Base-by-base conservation (phyloP, 2,329 filamentous ascomycete species). In the Phaeosphaeriaceae sp. region DNA sequence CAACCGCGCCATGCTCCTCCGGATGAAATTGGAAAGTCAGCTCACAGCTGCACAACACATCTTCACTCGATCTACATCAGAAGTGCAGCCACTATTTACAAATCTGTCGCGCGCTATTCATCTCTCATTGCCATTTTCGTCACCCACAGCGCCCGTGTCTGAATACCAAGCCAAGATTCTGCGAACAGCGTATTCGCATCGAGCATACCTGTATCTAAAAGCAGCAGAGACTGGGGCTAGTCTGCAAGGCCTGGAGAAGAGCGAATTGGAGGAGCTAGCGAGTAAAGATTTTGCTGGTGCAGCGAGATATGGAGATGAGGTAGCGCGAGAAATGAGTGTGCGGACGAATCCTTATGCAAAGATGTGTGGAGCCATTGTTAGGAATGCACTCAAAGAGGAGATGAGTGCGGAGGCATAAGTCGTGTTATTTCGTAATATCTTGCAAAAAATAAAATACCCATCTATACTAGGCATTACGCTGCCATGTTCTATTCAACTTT, bases 101-200 rank as follows among this genome's bases (percentile, higher is more conserved):
- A 78, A 81, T 53, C 70, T 81, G 1, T 58, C 70, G 2, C 66
- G 63, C 11, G 87, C 87, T 47, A 87, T 92, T 51, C 48, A 82
- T 88, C 40, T 85, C 84, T 7, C 89, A 2, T 24, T 65, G 1
- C 60, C 69, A 0, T 66, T 76, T 1, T 68, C 77, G 1, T 82
- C 80, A 0, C 73, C 82, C 1, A 78, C 85, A 15, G 54, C 48
- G 0, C 54, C 69, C 0, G 79, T 92, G 33, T 92, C 89, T 1
- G 83, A 86, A 7, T 84, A 87, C 51, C 85, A 87, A 27, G 87
- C 86, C 11, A 88, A 85, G 56, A 88, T 90, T 0, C 78, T 94
- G 9, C 86, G 88, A 1, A 86, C 88, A 64, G 88, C 89, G 4
- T 86, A 91, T 67, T 92, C 90, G 0, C 91, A 93, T 73, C 84